Conservation (phyloP, 2,329 filamentous ascomycete species). For the Arachnopeziza araneosa region DNA sequence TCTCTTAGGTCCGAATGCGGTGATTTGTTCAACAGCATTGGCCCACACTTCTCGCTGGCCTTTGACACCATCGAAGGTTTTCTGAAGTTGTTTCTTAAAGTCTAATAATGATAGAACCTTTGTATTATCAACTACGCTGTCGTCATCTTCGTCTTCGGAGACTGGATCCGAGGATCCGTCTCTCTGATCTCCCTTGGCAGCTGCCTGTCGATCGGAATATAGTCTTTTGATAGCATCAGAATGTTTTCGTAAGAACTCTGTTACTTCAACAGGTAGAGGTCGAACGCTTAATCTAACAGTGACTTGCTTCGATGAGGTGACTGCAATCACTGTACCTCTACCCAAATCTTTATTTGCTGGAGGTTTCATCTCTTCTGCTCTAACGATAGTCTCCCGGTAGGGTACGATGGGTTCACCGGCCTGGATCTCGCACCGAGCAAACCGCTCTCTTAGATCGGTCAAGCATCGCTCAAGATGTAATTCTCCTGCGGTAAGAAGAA, state of each 20-base stretch:
- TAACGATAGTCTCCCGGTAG: conserved; percentile 87
- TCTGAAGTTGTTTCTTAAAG: conserved; percentile 67
- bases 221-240: conserved; percentile 71
- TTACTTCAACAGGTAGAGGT: conserved; percentile 72
- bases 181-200: conserved; percentile 31
- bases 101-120: conserved; percentile 66
- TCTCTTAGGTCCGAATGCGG: conserved; percentile 82
- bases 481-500: conserved; percentile 89
- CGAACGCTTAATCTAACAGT: conserved; percentile 70
- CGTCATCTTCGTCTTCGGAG: conserved; percentile 39
- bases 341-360: conserved; percentile 81
- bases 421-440: conserved; percentile 91
- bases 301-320: conserved; percentile 82
- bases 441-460: conserved; percentile 87
- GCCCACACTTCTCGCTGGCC: conserved; percentile 73
- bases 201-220: conserved; percentile 62
- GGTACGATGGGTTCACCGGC: conserved; percentile 92
- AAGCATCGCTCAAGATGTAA: conserved; percentile 89
- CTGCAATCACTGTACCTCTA: conserved; percentile 68
- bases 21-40: conserved; percentile 70
- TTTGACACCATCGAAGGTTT: conserved; percentile 65
- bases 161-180: conserved; percentile 15
- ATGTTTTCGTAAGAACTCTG: conserved; percentile 81
- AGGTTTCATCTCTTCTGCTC: conserved; percentile 85
- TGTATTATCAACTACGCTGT: conserved; percentile 51